Evolutionary conservation across 352 stramenopile genomes (phyloP).

Genomic region (Plasmopara viticola): DNA sequence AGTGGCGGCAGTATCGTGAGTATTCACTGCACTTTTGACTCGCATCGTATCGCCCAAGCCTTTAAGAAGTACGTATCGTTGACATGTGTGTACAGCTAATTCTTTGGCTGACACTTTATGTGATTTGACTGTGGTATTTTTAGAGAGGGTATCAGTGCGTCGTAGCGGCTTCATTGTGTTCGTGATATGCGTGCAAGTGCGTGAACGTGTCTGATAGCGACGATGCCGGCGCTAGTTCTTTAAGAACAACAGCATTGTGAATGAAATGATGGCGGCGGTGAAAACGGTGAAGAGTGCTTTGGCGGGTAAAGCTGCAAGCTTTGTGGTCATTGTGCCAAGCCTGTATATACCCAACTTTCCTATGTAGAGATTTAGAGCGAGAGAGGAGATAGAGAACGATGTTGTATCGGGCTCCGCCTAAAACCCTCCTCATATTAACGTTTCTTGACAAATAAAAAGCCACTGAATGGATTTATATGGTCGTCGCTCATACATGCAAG

Average conservation of each 20-base stretch:
- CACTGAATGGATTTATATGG: no score
- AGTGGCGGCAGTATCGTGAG: constrained; percentile 66
- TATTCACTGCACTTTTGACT: constrained; percentile 87
- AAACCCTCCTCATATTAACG: constrained; percentile 12
- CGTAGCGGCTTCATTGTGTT: constrained; percentile 38
- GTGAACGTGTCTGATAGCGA: constrained; percentile 21
- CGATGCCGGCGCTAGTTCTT: constrained; percentile 5
- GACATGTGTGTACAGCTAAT: constrained; percentile 13
- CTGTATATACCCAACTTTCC: constrained; percentile 8
- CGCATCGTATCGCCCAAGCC: constrained; percentile 70
- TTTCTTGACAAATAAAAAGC: no score
- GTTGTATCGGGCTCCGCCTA: constrained; percentile 24
- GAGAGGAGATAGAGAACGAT: constrained; percentile 25
- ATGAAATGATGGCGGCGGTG: constrained; percentile 13
- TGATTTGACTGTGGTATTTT: constrained; percentile 7
- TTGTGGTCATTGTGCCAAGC: constrained; percentile 1
- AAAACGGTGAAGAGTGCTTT: neutral
- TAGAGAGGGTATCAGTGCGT: constrained; percentile 73
- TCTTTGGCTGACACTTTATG: constrained; percentile 10
- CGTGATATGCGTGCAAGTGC: constrained; percentile 31
- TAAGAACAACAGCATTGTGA: constrained; percentile 10
- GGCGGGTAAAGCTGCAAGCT: constrained; percentile 1
- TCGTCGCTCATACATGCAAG: no score
- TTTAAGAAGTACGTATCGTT: constrained; percentile 67
- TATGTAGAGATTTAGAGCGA: constrained; percentile 32